Conservation (phyloP, 768 basidiomycete genomes). For the Paxillus ammoniavirescens region DNA sequence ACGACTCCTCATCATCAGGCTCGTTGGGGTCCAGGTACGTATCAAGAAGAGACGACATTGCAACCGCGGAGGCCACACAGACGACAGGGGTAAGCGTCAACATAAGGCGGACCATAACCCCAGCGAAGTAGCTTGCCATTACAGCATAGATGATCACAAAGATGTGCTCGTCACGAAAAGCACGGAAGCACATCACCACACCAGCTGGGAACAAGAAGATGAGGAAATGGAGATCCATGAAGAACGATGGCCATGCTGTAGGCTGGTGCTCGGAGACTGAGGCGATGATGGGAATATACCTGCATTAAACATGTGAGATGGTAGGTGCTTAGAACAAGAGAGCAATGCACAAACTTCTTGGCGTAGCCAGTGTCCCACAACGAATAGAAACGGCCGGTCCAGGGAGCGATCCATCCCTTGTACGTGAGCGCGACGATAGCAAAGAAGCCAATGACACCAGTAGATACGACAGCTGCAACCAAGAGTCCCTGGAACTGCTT, state of each 20-base stretch:
- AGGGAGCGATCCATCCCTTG: constrained; percentile 94
- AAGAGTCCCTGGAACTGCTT: constrained; percentile 90
- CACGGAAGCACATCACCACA: constrained; percentile 89
- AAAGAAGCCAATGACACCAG: constrained; percentile 68
- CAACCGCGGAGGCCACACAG: constrained; percentile 90
- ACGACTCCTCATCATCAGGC: constrained; percentile 42
- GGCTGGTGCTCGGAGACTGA: constrained; percentile 99
- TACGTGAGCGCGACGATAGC: constrained; percentile 83
- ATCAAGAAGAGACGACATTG: constrained; percentile 83
- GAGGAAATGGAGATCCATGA: constrained; percentile 98
- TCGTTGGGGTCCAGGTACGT: constrained; percentile 85
- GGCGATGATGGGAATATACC: constrained; percentile 96
- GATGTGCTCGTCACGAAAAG: constrained; percentile 93
- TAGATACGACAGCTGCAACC: constrained; percentile 61
- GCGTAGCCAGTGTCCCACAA: constrained; percentile 99
- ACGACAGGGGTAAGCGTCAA: constrained; percentile 96
- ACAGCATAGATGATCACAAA: constrained; percentile 98
- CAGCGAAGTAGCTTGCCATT: constrained; percentile 96
- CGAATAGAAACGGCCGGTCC: constrained; percentile 99
- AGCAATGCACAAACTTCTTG: constrained; percentile 66
- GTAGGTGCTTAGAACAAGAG: background rate
- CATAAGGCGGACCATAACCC: constrained; percentile 99
- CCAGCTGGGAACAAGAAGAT: constrained; percentile 98
- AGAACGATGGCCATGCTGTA: constrained; percentile 99
- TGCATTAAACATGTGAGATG: constrained; percentile 27